These are phyloP conservation scores for Trichothecium sympodiale DNA, from an alignment of 2,329 filamentous ascomycete species.

Conservation along the genomic window DNA sequence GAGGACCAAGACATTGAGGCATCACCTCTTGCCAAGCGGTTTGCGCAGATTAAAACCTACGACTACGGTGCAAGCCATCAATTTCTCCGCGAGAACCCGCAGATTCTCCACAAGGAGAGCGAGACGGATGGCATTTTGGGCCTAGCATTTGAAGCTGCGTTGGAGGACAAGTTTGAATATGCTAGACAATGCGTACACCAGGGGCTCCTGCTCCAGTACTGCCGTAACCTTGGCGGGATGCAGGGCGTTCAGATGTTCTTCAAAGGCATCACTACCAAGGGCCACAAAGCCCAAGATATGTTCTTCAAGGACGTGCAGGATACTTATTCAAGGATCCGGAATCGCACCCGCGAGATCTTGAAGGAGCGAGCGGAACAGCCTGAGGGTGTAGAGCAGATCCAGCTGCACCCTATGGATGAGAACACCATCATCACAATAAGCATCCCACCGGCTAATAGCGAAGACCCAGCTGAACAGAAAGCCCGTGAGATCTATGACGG, in stretches of 20 bases:
- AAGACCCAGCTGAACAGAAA: conserved; percentile 51
- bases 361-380: conserved; percentile 32
- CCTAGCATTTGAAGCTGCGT: conserved; percentile 80
- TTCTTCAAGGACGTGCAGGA: conserved; percentile 89
- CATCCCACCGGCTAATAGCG: conserved; percentile 59
- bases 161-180: conserved; percentile 65
- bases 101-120: conserved; percentile 61
- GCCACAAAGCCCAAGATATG: conserved; percentile 80
- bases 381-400: conserved; percentile 80
- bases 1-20: conserved; percentile 68
- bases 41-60: conserved; percentile 64
- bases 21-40: conserved; percentile 66
- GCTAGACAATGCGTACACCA: conserved; percentile 87
- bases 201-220: conserved; percentile 87
- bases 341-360: conserved; percentile 61
- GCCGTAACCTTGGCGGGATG: conserved; percentile 65
- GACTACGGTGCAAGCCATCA: conserved; percentile 65
- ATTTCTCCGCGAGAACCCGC: conserved; percentile 69
- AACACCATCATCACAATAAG: conserved; percentile 83
- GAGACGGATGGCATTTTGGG: conserved; percentile 88
- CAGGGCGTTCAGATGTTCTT: conserved; percentile 91
- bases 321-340: conserved; percentile 75
- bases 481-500: conserved; percentile 69
- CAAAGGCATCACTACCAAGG: conserved; percentile 82
- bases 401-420: conserved; percentile 91